Percentiles rank a stretch among this genome's conserved stretches.
These are phyloP conservation scores for Aspergillus sclerotioniger DNA, from an alignment of 495 filamentous ascomycete species.

Conservation along the genomic window DNA sequence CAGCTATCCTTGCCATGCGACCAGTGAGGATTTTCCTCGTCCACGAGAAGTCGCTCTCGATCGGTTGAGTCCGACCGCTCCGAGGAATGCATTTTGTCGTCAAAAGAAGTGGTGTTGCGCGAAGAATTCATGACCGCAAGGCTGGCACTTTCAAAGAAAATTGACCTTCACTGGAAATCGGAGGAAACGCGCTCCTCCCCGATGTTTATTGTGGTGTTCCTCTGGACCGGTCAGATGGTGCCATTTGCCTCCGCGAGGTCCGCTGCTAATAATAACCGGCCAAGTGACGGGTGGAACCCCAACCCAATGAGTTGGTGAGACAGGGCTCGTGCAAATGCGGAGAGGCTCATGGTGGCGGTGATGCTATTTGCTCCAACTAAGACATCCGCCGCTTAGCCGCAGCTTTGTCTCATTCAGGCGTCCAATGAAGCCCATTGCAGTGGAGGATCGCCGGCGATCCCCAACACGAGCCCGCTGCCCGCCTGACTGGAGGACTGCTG, in stretches of 20 bases:
- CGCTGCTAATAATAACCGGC: background rate
- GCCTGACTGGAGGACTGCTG: too few species aligned
- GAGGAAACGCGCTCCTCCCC: background rate
- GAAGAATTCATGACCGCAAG: conserved; percentile 3
- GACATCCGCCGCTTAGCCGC: conserved; percentile 12
- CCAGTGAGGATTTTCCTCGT: conserved; percentile 8
- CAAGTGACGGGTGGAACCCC: conserved; percentile 1
- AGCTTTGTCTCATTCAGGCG: conserved; percentile 11
- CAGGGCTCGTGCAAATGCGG: conserved; percentile 1
- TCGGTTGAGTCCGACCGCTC: background rate
- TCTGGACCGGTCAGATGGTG: background rate
- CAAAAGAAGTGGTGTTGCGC: background rate
- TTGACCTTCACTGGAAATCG: too few species aligned
- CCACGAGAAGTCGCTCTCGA: conserved; percentile 9
- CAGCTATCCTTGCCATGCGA: background rate
- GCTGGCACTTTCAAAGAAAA: too few species aligned
- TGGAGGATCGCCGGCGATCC: background rate
- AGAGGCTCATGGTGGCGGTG: background rate
- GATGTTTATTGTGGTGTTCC: conserved; percentile 4
- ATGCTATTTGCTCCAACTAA: conserved; percentile 1
- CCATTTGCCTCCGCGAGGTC: background rate
- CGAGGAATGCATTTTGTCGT: conserved; percentile 8
- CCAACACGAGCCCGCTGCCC: conserved; percentile 2
- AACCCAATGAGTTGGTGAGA: background rate
- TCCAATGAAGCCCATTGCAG: background rate